A percentile compares a stretch with the other conserved stretches of the same genome.
phyloP scores from a whole-genome alignment of 1,139 yeast genomes.

The Sugiyamaella paludigena region DNA sequence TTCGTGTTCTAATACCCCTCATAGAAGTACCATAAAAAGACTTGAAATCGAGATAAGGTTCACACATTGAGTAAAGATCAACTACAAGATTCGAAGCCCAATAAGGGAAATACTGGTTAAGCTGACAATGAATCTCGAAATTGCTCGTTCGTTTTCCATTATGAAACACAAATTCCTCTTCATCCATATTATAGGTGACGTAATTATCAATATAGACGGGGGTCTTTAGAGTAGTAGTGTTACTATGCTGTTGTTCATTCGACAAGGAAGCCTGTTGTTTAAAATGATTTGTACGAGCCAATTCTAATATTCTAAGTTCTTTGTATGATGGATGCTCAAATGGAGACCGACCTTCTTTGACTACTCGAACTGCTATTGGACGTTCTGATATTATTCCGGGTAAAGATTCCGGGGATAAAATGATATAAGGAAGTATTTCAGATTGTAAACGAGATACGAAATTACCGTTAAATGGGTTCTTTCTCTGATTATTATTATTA shows the following conservation, averaged over 20 bases:
- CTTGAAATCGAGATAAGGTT: not conserved
- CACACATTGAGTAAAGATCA: not conserved
- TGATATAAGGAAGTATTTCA: conserved; percentile 8
- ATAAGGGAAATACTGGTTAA: conserved; percentile 9
- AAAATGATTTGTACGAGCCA: not conserved
- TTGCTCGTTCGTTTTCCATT: conserved; percentile 8
- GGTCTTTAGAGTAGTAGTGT: not conserved
- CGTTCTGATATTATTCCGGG: conserved; percentile 2
- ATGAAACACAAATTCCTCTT: conserved; percentile 8
- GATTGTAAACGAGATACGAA: no score
- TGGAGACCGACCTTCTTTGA: conserved; percentile 4
- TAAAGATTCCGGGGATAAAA: conserved; percentile 11
- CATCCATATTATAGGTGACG: conserved; percentile 8
- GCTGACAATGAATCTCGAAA: conserved; percentile 10
- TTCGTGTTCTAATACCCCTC: not conserved
- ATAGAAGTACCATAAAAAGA: not conserved
- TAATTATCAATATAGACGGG: not conserved
- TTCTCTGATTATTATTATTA: no score
- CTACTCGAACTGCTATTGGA: conserved; percentile 11
- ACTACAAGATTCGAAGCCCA: not conserved
- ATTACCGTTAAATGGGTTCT: no score
- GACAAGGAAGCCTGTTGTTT: not conserved
- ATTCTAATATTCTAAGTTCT: not conserved
- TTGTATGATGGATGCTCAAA: not conserved
- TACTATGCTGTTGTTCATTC: not conserved